Evolutionary conservation across 176 grass and related monocot genomes (phyloP).

Genomic region (Luzula sylvatica): DNA sequence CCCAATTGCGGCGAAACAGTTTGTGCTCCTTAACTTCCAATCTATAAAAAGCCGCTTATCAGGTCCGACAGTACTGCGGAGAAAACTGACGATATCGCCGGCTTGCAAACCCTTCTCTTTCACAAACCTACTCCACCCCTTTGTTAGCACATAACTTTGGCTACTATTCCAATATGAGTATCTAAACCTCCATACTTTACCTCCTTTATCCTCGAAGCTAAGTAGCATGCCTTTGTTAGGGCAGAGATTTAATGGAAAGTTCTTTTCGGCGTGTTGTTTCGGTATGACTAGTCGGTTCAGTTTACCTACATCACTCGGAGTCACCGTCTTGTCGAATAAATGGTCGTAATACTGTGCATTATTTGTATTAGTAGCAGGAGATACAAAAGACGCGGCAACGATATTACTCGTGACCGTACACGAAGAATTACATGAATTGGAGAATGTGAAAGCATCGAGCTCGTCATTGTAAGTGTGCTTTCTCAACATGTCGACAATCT

Average conservation of each 20-base stretch:
- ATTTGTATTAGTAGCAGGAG: background rate
- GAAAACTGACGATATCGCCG: conserved; percentile 71
- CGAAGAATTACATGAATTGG: background rate
- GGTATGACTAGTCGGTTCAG: conserved; percentile 90
- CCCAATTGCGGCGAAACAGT: background rate
- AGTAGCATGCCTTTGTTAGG: conserved; percentile 71
- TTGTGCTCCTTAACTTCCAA: conserved; percentile 36
- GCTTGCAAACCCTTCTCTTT: conserved; percentile 74
- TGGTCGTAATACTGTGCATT: conserved; percentile 36
- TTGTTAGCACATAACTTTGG: conserved; percentile 98
- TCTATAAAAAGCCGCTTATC: conserved; percentile 67
- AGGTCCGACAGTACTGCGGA: conserved; percentile 21
- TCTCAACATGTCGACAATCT: conserved; percentile 90
- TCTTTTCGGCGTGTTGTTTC: conserved; percentile 95
- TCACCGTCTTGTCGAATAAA: conserved; percentile 88
- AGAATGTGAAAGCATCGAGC: conserved; percentile 32
- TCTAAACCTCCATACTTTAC: conserved; percentile 84
- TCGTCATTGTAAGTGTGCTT: conserved; percentile 90
- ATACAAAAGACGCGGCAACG: background rate
- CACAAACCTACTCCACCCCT: conserved; percentile 90
- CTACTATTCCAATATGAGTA: conserved; percentile 99
- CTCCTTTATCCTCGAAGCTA: conserved; percentile 63
- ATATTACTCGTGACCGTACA: background rate
- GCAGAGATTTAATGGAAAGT: conserved; percentile 47
- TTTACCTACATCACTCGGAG: conserved; percentile 94